phyloP scores from a whole-genome alignment of 2,329 filamentous ascomycete genomes.

The Elsinoe necatrix region DNA sequence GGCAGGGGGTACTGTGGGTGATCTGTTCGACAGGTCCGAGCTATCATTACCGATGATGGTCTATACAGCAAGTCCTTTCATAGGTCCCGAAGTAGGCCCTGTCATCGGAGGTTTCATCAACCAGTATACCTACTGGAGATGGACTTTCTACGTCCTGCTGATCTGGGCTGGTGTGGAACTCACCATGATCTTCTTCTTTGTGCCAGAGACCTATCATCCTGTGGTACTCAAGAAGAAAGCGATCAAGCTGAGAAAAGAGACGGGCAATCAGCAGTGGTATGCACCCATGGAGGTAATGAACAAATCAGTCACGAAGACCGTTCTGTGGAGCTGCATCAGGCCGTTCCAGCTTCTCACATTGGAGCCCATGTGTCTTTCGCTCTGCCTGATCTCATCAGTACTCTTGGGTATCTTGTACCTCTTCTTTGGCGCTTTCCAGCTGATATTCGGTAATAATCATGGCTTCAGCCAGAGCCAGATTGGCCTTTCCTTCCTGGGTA shows the following conservation, averaged over 20 bases:
- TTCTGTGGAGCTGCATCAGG: slow-evolving; percentile 46
- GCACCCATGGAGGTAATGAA: slow-evolving; percentile 68
- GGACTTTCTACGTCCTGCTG: slow-evolving; percentile 75
- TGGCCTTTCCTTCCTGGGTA: slow-evolving; percentile 69
- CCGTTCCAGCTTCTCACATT: slow-evolving; percentile 71
- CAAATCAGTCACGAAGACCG: slow-evolving; percentile 53
- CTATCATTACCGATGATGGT: slow-evolving; percentile 78
- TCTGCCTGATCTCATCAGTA: slow-evolving; percentile 76
- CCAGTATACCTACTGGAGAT: slow-evolving; percentile 62
- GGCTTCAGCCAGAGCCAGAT: slow-evolving; percentile 70
- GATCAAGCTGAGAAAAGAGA: slow-evolving; percentile 58
- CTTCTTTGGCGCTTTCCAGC: slow-evolving; percentile 80
- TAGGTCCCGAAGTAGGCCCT: slow-evolving; percentile 49
- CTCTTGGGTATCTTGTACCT: slow-evolving; percentile 83
- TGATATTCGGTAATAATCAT: slow-evolving; percentile 68
- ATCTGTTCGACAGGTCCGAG: slow-evolving; percentile 61
- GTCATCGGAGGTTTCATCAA: slow-evolving; percentile 75
- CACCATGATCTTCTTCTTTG: slow-evolving; percentile 56
- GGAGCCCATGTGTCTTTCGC: slow-evolving; percentile 76
- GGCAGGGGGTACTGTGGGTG: slow-evolving; percentile 76
- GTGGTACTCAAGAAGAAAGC: slow-evolving; percentile 68
- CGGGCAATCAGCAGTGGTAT: slow-evolving; percentile 66
- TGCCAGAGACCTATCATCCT: slow-evolving; percentile 78
- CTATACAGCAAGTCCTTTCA: slow-evolving; percentile 47
- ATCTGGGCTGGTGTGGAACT: slow-evolving; percentile 69